Evolutionary conservation across 2,329 filamentous ascomycete genomes (phyloP), one percentile per base, ranked within the genome.

Genomic region (Aspergillus carbonarius): DNA sequence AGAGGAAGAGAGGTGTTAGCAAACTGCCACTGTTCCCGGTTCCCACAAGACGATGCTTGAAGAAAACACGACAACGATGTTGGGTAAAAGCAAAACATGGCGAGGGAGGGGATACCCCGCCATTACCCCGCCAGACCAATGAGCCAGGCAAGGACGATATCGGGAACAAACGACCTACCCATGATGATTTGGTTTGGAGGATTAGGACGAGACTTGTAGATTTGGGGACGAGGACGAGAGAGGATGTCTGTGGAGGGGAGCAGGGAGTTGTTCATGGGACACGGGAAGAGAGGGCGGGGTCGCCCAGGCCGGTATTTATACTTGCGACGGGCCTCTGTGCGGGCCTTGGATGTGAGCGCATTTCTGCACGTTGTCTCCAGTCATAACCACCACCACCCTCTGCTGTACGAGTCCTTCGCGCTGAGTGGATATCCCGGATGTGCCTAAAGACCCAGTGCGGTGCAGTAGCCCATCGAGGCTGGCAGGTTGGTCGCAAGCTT

Each of bases 301-400:
- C 17, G 37, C 17, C 12, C 34, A 18, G 27, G 34, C 37, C 30
- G 54, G 57, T 63, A 55, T 59, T 68, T 69, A 68, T 70, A 68
- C 59, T 17, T 53, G 39, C 51, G 37, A 35, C 49, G 34, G 47
- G n/a, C 32, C 18, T 32, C 39, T n/a, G 17, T 42, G 51, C 47
- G 34, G 44, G 30, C 20, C 46, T 15, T 2, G 48, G 49, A 57
- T 32, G 9, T 66, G 67, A 67, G 69, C 63, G 64, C 53, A 70
- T 69, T 68, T 67, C 64, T 69, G 68, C 60, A 65, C 54, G 44
- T 53, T 17, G 25, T 32, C 44, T 30, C 44, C 44, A 48, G 25
- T 48, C 25, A 17, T 25, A n/a, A 18, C 23, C 27, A 18, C 27
- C 44, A 32, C 10, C 20, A 8, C 12, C 18, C 40, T 44, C 40